Percentiles rank a stretch among this genome's conserved stretches.
Evolutionary conservation across 805 yeast genomes (phyloP).

Genomic region (Saturnispora saitoi): DNA sequence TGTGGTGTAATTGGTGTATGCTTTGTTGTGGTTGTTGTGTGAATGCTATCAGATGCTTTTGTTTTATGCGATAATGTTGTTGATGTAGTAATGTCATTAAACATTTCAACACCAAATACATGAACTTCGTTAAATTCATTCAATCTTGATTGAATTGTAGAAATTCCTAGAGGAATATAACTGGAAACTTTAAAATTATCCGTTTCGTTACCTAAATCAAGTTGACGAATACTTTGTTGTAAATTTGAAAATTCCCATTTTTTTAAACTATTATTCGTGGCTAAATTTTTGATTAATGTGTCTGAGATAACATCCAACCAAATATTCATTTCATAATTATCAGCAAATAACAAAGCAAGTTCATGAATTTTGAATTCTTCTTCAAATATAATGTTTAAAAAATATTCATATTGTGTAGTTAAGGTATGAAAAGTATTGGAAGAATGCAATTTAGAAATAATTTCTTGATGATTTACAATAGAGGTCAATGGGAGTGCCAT

Average conservation of each 20-base stretch:
- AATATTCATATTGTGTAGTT: constrained; percentile 24
- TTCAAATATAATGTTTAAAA: constrained; percentile 42
- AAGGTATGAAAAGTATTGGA: constrained; percentile 23
- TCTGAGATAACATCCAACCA: constrained; percentile 32
- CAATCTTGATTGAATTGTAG: neutral
- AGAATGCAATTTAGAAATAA: constrained; percentile 12
- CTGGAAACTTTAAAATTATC: constrained; percentile 10
- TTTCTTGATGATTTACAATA: constrained; percentile 12
- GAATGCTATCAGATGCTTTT: neutral
- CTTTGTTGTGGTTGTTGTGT: neutral
- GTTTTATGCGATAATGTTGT: neutral
- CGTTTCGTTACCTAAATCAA: constrained; percentile 8
- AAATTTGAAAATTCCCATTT: constrained; percentile 19
- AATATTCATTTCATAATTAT: constrained; percentile 27
- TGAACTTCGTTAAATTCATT: neutral
- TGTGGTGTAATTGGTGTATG: neutral
- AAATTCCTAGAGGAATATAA: constrained; percentile 3
- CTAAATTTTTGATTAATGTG: constrained; percentile 4
- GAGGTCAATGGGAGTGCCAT: constrained; percentile 43
- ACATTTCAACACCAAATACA: constrained; percentile 3
- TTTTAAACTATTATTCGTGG: constrained; percentile 9
- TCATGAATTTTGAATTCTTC: constrained; percentile 35
- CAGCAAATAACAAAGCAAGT: constrained; percentile 30
- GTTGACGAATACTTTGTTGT: constrained; percentile 13
- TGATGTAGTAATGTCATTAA: neutral